phyloP scores from a whole-genome alignment of 768 basidiomycete genomes.

The Suillus sp. region DNA sequence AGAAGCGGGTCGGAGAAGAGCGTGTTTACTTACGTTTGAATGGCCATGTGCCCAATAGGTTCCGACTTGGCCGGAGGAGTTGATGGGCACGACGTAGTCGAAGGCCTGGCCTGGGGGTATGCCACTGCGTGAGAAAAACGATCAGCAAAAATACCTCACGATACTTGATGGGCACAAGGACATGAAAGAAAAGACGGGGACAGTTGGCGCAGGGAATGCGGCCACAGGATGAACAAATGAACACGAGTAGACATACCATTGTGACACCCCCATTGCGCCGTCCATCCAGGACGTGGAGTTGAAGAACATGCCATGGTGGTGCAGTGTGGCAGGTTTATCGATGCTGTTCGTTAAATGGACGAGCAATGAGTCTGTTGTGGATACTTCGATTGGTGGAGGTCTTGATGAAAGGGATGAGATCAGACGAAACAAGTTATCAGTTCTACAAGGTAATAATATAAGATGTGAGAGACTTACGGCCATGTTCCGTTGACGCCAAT shows the following conservation, averaged over 20 bases:
- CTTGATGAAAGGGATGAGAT: conserved; percentile 37
- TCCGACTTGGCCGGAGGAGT: conserved; percentile 70
- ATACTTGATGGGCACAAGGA: not conserved
- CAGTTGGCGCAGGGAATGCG: not conserved
- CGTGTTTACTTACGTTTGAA: conserved; percentile 42
- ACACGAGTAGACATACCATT: conserved; percentile 59
- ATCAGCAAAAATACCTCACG: not conserved
- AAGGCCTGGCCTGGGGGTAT: conserved; percentile 74
- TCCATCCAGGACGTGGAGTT: conserved; percentile 88
- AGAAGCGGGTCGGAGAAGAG: not conserved
- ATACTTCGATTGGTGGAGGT: conserved; percentile 79
- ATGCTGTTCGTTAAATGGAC: conserved; percentile 79
- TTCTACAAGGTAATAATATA: not conserved
- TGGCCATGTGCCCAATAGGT: conserved; percentile 85
- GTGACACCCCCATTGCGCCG: conserved; percentile 78
- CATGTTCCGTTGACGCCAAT: conserved; percentile 91
- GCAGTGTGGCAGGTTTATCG: conserved; percentile 67
- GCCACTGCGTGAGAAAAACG: conserved; percentile 47
- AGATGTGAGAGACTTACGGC: conserved; percentile 63
- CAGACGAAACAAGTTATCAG: not conserved
- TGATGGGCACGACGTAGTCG: conserved; percentile 74
- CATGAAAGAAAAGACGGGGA: not conserved
- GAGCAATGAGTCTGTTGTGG: conserved; percentile 68
- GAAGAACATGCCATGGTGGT: conserved; percentile 97
- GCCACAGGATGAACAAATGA: not conserved